Percentiles rank a stretch among this genome's conserved stretches.
Evolutionary conservation across 306 rosid species (phyloP).

Genomic region (Rubus idaeus): DNA sequence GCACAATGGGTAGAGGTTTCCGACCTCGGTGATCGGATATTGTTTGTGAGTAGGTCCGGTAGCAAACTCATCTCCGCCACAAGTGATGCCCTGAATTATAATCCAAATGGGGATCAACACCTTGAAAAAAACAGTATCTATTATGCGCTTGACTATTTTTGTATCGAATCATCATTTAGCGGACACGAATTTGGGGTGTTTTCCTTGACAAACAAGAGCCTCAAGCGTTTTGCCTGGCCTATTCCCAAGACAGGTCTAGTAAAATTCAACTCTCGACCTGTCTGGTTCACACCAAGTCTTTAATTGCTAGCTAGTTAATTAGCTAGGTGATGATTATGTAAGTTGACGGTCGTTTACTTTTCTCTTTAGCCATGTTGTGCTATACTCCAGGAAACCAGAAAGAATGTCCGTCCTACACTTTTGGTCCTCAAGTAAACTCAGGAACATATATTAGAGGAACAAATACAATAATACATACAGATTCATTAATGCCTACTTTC

Average conservation of each 20-base stretch:
- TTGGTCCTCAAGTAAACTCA: not conserved
- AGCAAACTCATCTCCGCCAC: not conserved
- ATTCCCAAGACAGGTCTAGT: not conserved
- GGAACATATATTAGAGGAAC: not conserved
- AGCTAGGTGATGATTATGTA: too few species aligned
- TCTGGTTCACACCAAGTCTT: not conserved
- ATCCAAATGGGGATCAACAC: not conserved
- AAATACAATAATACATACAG: not conserved
- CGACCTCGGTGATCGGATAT: not conserved
- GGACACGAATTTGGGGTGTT: not conserved
- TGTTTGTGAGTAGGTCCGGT: not conserved
- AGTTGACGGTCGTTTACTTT: too few species aligned
- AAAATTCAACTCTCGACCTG: not conserved
- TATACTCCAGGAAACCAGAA: too few species aligned
- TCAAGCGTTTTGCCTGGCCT: not conserved
- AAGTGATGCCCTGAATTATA: not conserved
- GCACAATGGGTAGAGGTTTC: not conserved
- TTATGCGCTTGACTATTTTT: not conserved
- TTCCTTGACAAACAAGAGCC: not conserved
- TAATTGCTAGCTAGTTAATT: not conserved
- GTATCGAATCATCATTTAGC: not conserved
- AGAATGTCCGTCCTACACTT: too few species aligned
- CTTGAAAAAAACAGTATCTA: not conserved
- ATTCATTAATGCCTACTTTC: constrained; percentile 9
- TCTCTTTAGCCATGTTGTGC: too few species aligned